These are phyloP conservation scores for Silene vulgaris DNA, from an alignment of 179 eudicot genomes.

Conservation along the genomic window DNA sequence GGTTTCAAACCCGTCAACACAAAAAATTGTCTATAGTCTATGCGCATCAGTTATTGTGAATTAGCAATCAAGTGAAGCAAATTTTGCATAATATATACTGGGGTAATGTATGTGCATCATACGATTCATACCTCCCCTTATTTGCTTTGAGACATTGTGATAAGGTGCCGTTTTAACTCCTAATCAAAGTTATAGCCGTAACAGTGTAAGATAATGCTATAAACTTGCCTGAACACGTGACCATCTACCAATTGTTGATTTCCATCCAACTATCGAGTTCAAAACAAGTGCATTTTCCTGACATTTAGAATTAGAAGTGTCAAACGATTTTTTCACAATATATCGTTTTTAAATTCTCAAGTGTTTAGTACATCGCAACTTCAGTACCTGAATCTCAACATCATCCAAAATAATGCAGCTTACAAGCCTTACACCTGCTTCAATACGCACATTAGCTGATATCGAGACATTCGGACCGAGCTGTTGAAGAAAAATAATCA, in stretches of 20 bases:
- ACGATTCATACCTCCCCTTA: not conserved
- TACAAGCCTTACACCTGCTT: slow-evolving; percentile 78
- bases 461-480: slow-evolving; percentile 89
- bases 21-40: not conserved
- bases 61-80: not conserved
- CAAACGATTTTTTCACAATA: not conserved
- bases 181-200: not conserved
- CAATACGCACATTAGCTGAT: slow-evolving; percentile 89
- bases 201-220: not conserved
- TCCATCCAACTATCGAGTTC: slow-evolving; percentile 92
- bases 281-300: slow-evolving; percentile 95
- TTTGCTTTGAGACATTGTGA: not conserved
- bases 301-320: slow-evolving; percentile 11
- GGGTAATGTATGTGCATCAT: not conserved
- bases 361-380: not conserved
- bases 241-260: slow-evolving; percentile 85
- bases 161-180: no score
- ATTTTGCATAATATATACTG: not conserved
- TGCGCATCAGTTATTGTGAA: not conserved
- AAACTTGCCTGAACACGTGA: slow-evolving; percentile 79
- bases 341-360: not conserved
- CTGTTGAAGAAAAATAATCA: slow-evolving; percentile 32
- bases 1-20: not conserved
- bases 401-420: slow-evolving; percentile 85
- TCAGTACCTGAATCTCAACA: slow-evolving; percentile 69